Base-by-base conservation (phyloP, 257 asterid species). In the Gentiana macrophylla region DNA sequence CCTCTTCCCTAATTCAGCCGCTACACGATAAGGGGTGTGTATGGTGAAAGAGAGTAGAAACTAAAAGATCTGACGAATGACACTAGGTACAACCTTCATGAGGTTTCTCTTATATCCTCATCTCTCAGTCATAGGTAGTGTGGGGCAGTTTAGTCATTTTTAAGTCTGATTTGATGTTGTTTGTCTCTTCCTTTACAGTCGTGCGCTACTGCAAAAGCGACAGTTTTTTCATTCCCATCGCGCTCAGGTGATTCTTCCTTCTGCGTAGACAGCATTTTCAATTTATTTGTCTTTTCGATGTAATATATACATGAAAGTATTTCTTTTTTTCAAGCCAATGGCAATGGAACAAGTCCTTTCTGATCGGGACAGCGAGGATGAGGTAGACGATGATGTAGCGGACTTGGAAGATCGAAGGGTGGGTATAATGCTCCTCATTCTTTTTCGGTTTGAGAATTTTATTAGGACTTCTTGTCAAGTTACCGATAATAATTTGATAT, bases 321-420 rank as follows among this genome's bases (percentile, higher is more conserved):
- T 24, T 10, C 35, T 11, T 8, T 49, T 5, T 7, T 38, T 64
- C 64, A 82, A 92, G 99, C 97, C 95, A 62, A 92, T 92, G 99
- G 89, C 90, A 59, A 56, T 75, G 80, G 97, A 92, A 75, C 95
- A 92, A 88, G 95, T 92, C 63, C 55, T 92, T 51, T 85, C 99
- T 36, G 99, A 88, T 64, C 86, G 80, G 10, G 99, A 88, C 72
- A 92, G 99, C 65, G 99, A 92, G 80, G 99, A 88, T 74, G 99
- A 92, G 78, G 97, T 92, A 37, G 99, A 92, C 66, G 99, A 88
- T 65, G 98, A 92, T 75, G 98, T 92, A 57, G 98, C 97, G 13
- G 98, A 92, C 71, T 84, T 92, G 61, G 98, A 92, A 80, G 98
- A 92, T 80, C 79, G 86, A 77, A 81, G 98, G 87, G 98, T 92